Base-by-base conservation (phyloP, 768 basidiomycete genomes). In the Asterophora lycoperdoides region DNA sequence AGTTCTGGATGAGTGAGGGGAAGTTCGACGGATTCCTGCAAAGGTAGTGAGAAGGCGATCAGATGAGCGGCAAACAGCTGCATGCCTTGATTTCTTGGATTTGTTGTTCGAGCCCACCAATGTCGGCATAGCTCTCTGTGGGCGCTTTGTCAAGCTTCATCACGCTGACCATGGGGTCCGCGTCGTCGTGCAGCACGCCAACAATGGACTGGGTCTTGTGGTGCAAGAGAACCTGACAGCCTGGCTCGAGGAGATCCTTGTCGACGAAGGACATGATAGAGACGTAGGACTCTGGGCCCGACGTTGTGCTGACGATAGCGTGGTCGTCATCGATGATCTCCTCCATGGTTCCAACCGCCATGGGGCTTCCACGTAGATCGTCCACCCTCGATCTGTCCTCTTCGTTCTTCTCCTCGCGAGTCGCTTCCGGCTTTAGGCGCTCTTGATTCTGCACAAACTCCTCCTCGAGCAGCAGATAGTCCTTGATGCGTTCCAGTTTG, bases 91-190 rank as follows among this genome's bases (percentile, higher is more conserved):
- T 99, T 70, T 99, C 96, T 68, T 98, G 94, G 57, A 99, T 99
- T 68, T 99, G 96, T 29, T 77, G 76, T 65, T 99, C 96, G 11
- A 99, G 75, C 40, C 95, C 96, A 75, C 96, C 96, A 58, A 99
- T 89, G 62, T 98, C 96, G 10, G 95, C 93, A 67, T 99, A 99
- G 58, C 92, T 95, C 69, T 98, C 96, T 15, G 93, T 96, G 1
- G 96, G 96, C 3, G 95, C 94, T 73, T 99, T 98, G 77, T 98
- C 94, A 42, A 98, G 80, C 64, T 97, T 96, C 94, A 98, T 98
- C 62, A 97, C 89, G 63, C 84, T 95, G 56, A 98, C 94, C 72
- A 96, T 80, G 4, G 96, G 96, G 63, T 99, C 91, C 10, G 86
- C 76, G 62, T 99, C 95, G 62, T 99, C 95, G 54, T 91, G 86